Evolutionary conservation across 2,329 filamentous ascomycete genomes (phyloP), one percentile per base, ranked within the genome.

Genomic region (Aspergillus versicolor): DNA sequence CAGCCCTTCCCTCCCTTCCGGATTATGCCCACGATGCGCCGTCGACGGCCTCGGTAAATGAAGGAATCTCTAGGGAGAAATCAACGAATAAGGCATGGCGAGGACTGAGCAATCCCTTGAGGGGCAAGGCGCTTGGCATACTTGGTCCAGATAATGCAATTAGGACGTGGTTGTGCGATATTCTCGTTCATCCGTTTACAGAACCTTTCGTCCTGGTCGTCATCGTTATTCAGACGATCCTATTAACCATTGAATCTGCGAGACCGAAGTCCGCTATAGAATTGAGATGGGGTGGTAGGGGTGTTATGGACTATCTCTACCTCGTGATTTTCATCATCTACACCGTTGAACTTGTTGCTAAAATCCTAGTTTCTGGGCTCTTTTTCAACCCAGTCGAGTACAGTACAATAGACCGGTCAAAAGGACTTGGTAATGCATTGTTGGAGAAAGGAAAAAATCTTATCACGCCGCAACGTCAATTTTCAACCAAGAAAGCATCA

Each of bases 321-420:
- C 81, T 97, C 44, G 86, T 75, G 2, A 84, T 99, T 5, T 99
- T 99, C 72, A 80, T 89, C 57, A 84, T 99, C 49, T 99, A 97
- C 71, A 96, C 92, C 0, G 68, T 95, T 21, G 95, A 99, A 73
- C 82, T 95, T 37, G 78, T 88, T 54, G 86, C 90, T 59, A 89
- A 92, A 54, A 88, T 92, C 42, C 88, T 99, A 59, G 95, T 99
- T 0, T 99, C 94, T 0, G 95, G 94, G 0, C 89, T 99, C 65
- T 81, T 99, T 32, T 80, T 96, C 63, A 99, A 99, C 70, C 90
- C 94, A 2, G 79, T 86, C 8, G 92, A 97, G 70, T 97, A 97
- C 73, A 96, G 91, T 73, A 95, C 92, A 5, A 89, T 95, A 60
- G 90, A 95, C 72, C 85, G 90, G 52, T 84, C 88, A 62, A 81